Base-by-base conservation (phyloP, 176 grass and related monocot genomes). In the Ananas comosus region DNA sequence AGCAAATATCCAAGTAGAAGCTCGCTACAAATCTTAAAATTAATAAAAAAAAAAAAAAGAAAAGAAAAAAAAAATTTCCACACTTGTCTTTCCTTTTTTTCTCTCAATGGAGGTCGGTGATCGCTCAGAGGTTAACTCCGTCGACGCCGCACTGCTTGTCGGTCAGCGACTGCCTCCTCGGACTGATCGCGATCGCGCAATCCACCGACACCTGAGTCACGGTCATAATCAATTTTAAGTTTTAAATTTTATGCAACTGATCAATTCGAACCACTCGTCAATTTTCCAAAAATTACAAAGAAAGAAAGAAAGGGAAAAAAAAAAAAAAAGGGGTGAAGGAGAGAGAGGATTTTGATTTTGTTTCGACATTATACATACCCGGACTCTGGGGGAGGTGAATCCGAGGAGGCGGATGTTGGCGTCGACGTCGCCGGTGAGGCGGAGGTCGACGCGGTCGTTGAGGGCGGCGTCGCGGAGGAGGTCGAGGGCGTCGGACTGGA, bases 71-170 rank as follows among this genome's bases (percentile, higher is more conserved):
- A 42, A 7, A 0, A 42, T 42, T 42, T 42, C 33, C 4, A 59
- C 19, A 17, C 54, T 59, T 59, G 14, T 9, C 54, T 19, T 10
- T 18, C 54, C 19, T 59, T 23, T 59, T 59, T 59, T 2, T 10
- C 54, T 8, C 7, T 59, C n/a, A 59, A 57, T 57, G 2, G 1
- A 17, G 54, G 13, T 14, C 54, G n/a, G 54, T 59, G 33, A 42
- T 18, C 13, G 54, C 14, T 59, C 54, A 96, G 67, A 97, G 80
- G 65, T 91, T 92, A 21, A 97, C 68, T 56, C 93, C 89, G 73
- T 97, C 93, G 22, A 97, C 93, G 64, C 93, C 89, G 59, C 93
- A 97, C 58, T 92, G 93, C 83, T 97, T 92, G 81, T 97, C 92
- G 49, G 87, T 97, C 61, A 97, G 65, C 13, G 93, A 92, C 81